These are phyloP conservation scores for Parathielavia hyrcaniae DNA, from an alignment of 495 filamentous ascomycete genomes.

Conservation along the genomic window DNA sequence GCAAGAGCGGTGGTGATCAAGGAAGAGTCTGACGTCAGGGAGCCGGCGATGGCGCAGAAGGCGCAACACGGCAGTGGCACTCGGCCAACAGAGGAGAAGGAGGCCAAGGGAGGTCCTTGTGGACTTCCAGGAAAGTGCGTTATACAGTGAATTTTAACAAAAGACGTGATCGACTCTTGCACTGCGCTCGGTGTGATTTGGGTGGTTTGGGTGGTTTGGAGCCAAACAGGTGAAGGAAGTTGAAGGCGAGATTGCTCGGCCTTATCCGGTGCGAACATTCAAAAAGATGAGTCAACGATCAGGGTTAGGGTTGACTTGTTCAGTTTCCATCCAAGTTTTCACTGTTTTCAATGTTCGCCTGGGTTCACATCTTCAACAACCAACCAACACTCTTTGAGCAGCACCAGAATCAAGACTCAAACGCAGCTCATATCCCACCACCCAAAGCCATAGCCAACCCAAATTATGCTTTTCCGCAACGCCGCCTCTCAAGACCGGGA, in stretches of 20 bases:
- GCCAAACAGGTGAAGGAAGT: not conserved
- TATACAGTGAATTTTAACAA: slow-evolving; percentile 15
- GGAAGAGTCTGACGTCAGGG: not conserved
- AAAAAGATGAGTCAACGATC: not conserved
- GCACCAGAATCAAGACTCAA: not conserved
- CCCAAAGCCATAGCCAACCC: not conserved
- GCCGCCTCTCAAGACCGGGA: slow-evolving; percentile 11
- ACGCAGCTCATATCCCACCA: not conserved
- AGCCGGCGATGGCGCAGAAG: not conserved
- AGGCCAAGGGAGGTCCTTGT: slow-evolving; percentile 18
- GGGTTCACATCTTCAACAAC: not conserved
- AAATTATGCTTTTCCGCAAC: slow-evolving; percentile 24
- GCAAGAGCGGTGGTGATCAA: not conserved
- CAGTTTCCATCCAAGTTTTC: not conserved
- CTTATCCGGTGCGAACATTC: no score
- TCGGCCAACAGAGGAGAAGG: not conserved
- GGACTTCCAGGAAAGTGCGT: slow-evolving; percentile 22
- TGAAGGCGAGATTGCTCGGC: no score
- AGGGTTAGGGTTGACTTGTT: slow-evolving; percentile 8
- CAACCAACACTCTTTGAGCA: no score
- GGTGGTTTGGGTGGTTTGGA: not conserved
- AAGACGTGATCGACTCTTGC: not conserved
- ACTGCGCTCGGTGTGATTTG: not conserved
- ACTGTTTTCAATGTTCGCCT: slow-evolving; percentile 2
- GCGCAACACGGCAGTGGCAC: no score